Percentiles rank a stretch among this genome's conserved stretches.
These are phyloP conservation scores for Rhodofomes roseus DNA, from an alignment of 1,284 basidiomycete species.

Conservation along the genomic window DNA sequence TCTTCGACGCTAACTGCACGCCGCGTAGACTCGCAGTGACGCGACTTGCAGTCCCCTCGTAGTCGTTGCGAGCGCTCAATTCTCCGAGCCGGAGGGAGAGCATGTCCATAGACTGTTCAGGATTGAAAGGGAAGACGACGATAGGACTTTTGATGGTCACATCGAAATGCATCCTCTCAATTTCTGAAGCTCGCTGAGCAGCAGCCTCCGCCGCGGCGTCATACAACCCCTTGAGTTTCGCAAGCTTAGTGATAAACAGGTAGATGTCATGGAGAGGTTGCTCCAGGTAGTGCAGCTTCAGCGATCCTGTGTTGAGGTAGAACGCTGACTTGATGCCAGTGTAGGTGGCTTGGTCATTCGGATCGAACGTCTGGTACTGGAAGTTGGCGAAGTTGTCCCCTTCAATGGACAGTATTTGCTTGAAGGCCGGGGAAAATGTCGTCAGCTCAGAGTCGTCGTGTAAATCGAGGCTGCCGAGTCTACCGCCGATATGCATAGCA, in stretches of 20 bases:
- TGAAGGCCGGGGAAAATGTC: slow-evolving; percentile 67
- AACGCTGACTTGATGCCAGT: slow-evolving; percentile 87
- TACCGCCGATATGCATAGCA: slow-evolving; percentile 79
- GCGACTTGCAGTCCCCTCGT: slow-evolving; percentile 57
- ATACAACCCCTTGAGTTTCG: slow-evolving; percentile 90
- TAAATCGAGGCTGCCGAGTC: slow-evolving; percentile 84
- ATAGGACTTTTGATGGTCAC: slow-evolving; percentile 92
- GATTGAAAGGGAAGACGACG: slow-evolving; percentile 81
- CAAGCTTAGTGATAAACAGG: slow-evolving; percentile 84
- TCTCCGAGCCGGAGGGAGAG: slow-evolving; percentile 88
- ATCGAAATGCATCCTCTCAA: slow-evolving; percentile 90
- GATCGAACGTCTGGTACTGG: slow-evolving; percentile 91
- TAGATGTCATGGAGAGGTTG: slow-evolving; percentile 85
- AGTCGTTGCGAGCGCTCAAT: slow-evolving; percentile 81
- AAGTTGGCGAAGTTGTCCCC: slow-evolving; percentile 96
- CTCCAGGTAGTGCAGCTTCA: slow-evolving; percentile 89
- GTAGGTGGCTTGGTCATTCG: slow-evolving; percentile 57
- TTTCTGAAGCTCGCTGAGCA: slow-evolving; percentile 86
- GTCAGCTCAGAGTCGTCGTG: slow-evolving; percentile 71
- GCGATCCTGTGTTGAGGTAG: slow-evolving; percentile 84
- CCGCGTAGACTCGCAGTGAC: slow-evolving; percentile 82
- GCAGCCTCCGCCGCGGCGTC: slow-evolving; percentile 95
- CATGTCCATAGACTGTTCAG: slow-evolving; percentile 60
- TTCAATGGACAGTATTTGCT: slow-evolving; percentile 90
- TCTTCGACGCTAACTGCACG: slow-evolving; percentile 78